A percentile compares a stretch with the other conserved stretches of the same genome.
These are phyloP conservation scores for Pseudomicrostroma phylloplanum DNA, from an alignment of 1,284 basidiomycete species.

Conservation along the genomic window DNA sequence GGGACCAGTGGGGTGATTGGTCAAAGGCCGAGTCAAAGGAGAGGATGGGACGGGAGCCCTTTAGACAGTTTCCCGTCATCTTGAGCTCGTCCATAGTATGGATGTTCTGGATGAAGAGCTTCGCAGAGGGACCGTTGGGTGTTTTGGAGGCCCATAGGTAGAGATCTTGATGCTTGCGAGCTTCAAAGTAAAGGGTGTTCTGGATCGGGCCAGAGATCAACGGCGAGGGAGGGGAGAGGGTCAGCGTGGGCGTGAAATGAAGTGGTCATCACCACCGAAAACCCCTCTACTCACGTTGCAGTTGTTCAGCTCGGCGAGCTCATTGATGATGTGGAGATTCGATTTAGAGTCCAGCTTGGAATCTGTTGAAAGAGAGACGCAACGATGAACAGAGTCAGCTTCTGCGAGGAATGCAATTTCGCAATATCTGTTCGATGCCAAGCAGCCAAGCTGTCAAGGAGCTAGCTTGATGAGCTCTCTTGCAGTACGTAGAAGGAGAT, in stretches of 20 bases:
- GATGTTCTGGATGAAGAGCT: constrained; percentile 95
- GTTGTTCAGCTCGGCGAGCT: constrained; percentile 93
- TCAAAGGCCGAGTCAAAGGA: constrained; percentile 92
- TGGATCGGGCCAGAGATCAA: not conserved
- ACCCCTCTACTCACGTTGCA: constrained; percentile 61
- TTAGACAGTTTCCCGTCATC: constrained; percentile 98
- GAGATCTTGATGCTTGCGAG: constrained; percentile 78
- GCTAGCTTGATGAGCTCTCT: too few relatives aligned
- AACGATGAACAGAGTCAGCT: not conserved
- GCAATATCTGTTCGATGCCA: constrained; percentile 2
- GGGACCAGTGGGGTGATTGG: constrained; percentile 73
- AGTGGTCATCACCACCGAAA: not conserved
- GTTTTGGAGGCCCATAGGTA: constrained; percentile 96
- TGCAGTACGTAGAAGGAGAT: too few relatives aligned
- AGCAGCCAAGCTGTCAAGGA: not conserved
- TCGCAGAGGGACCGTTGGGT: constrained; percentile 93
- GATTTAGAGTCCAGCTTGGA: constrained; percentile 82
- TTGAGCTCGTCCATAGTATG: constrained; percentile 99
- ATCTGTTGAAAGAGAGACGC: constrained; percentile 55
- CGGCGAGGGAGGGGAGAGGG: too few relatives aligned
- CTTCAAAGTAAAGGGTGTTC: constrained; percentile 95
- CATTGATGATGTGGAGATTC: constrained; percentile 84
- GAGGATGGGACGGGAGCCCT: constrained; percentile 84
- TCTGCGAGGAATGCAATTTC: constrained; percentile 2
- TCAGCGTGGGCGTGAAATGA: too few relatives aligned